phyloP scores from a whole-genome alignment of 2,329 filamentous ascomycete species.

The Sodiomyces alkalinus region DNA sequence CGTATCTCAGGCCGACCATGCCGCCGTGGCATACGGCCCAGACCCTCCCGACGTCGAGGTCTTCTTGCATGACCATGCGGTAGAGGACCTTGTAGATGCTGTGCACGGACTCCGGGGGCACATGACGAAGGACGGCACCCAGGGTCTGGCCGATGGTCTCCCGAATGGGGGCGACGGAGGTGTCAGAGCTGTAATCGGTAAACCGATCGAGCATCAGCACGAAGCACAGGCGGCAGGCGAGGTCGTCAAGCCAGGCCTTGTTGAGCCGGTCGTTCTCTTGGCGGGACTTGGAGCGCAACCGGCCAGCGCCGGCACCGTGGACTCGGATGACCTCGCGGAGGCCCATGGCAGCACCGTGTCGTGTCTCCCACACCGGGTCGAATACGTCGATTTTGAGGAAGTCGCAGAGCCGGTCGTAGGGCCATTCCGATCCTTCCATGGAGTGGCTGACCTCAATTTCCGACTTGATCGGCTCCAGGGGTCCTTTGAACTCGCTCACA shows the following conservation, averaged over 20 bases:
- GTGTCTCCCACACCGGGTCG: conserved; percentile 85
- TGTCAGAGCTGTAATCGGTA: conserved; percentile 95
- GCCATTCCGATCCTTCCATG: conserved; percentile 75
- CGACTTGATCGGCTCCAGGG: conserved; percentile 66
- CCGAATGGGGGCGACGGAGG: conserved; percentile 86
- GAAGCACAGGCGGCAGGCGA: conserved; percentile 87
- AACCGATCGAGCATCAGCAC: conserved; percentile 97
- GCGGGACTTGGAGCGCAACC: conserved; percentile 52
- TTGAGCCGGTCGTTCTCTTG: conserved; percentile 68
- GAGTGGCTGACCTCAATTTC: conserved; percentile 66
- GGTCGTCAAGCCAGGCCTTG: conserved; percentile 76
- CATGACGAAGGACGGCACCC: conserved; percentile 73
- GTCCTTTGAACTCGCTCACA: conserved; percentile 89
- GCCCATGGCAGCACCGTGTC: conserved; percentile 92
- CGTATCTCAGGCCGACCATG: conserved; percentile 91
- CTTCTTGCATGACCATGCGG: conserved; percentile 81
- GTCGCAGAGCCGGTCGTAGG: conserved; percentile 84
- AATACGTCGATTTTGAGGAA: conserved; percentile 90
- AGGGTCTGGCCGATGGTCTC: conserved; percentile 92
- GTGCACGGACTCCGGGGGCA: conserved; percentile 65
- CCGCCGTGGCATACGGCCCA: conserved; percentile 97
- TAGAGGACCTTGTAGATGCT: conserved; percentile 74
- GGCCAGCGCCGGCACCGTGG: conserved; percentile 81
- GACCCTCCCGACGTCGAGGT: conserved; percentile 57
- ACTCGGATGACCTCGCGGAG: conserved; percentile 80